Conservation (phyloP, 140 eudicot genomes). For the Stevia rebaudiana region DNA sequence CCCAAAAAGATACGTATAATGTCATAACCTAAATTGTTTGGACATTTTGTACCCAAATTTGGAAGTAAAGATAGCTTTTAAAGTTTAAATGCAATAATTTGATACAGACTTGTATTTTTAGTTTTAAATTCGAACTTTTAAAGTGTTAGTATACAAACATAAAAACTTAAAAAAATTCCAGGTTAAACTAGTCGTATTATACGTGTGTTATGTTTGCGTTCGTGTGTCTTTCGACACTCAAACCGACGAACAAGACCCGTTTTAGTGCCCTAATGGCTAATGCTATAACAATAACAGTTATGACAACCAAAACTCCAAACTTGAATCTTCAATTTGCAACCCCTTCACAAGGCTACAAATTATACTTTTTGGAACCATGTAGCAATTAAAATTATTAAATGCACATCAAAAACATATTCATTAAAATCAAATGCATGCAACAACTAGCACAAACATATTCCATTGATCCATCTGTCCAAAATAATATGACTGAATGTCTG, state of each 20-base stretch:
- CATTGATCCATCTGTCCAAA: slow-evolving; percentile 14
- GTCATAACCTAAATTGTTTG: background rate
- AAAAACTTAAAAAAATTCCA: background rate
- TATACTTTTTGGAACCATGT: background rate
- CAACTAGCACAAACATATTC: slow-evolving; percentile 13
- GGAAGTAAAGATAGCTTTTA: no score
- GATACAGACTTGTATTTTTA: background rate
- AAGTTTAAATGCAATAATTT: background rate
- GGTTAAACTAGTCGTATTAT: background rate
- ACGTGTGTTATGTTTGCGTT: no score
- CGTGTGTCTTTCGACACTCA: background rate
- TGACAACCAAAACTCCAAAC: background rate
- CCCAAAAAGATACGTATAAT: no score
- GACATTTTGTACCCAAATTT: background rate
- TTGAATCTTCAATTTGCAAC: background rate
- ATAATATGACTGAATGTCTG: slow-evolving; percentile 14
- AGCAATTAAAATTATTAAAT: background rate
- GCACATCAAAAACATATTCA: background rate
- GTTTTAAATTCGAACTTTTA: no score
- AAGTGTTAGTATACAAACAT: background rate
- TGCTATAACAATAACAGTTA: background rate
- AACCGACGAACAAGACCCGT: no score
- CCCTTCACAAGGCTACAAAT: background rate
- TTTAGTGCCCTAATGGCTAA: background rate
- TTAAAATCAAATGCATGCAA: background rate